Conservation (phyloP, 169 alveolate species). For the Cryptosporidium bovis region DNA sequence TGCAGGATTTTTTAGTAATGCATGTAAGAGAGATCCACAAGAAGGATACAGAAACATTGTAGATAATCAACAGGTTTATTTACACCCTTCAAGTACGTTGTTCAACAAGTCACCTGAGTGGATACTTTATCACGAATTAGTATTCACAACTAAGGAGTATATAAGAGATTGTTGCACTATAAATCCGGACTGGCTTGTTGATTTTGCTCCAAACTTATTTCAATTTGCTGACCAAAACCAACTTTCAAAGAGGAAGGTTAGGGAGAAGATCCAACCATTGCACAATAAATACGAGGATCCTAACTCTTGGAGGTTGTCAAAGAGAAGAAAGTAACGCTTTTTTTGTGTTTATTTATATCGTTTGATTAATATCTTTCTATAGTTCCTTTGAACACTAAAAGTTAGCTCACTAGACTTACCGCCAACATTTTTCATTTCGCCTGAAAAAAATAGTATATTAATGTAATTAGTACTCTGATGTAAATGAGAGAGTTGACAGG, state of each 20-base stretch:
- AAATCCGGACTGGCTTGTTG: slow-evolving; percentile 97
- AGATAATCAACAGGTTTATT: slow-evolving; percentile 96
- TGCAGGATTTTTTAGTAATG: slow-evolving; percentile 98
- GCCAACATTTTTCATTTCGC: not conserved
- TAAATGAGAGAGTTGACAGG: too few species aligned
- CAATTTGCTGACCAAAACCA: slow-evolving; percentile 90
- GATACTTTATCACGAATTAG: slow-evolving; percentile 98
- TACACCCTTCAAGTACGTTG: slow-evolving; percentile 97
- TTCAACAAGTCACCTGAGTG: slow-evolving; percentile 96
- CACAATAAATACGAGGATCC: slow-evolving; percentile 95
- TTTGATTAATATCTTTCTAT: not conserved
- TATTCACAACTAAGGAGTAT: slow-evolving; percentile 97
- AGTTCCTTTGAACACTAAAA: not conserved
- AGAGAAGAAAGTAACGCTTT: slow-evolving; percentile 90
- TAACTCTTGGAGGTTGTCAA: slow-evolving; percentile 97
- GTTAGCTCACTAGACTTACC: not conserved
- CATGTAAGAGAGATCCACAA: slow-evolving; percentile 95
- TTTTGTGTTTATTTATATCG: not conserved
- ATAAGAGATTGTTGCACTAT: slow-evolving; percentile 96
- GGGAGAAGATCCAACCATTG: slow-evolving; percentile 95
- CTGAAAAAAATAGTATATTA: too few species aligned
- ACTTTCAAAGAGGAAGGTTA: slow-evolving; percentile 89
- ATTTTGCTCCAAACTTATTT: slow-evolving; percentile 97
- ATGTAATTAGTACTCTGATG: too few species aligned
- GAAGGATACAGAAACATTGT: slow-evolving; percentile 97